phyloP scores from a whole-genome alignment of 2,329 filamentous ascomycete genomes.

The Cadophora malorum region DNA sequence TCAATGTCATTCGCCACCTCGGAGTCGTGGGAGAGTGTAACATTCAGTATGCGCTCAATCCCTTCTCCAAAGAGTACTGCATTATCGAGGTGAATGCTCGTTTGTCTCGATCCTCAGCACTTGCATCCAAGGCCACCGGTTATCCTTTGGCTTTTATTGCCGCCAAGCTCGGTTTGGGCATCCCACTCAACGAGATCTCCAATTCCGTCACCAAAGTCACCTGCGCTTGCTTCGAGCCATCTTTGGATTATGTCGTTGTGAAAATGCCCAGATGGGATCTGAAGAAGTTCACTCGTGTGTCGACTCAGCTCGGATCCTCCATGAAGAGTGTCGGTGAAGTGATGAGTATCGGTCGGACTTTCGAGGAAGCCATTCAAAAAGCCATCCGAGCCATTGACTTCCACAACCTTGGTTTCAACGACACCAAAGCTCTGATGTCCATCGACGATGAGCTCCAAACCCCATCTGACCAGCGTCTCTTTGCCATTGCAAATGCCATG shows the following conservation, averaged over 20 bases:
- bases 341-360: conserved; percentile 96
- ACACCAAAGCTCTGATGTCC: conserved; percentile 90
- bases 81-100: conserved; percentile 99
- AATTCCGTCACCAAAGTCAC: conserved; percentile 97
- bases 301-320: conserved; percentile 92
- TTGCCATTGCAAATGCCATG: conserved; percentile 98
- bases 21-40: conserved; percentile 99
- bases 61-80: conserved; percentile 94
- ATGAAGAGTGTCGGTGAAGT: conserved; percentile 99
- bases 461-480: conserved; percentile 94
- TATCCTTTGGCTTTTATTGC: conserved; percentile 97
- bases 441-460: conserved; percentile 97
- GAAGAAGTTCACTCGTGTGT: conserved; percentile 98
- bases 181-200: conserved; percentile 93
- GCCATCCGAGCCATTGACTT: conserved; percentile 95
- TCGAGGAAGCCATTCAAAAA: conserved; percentile 98
- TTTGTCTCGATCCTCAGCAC: conserved; percentile 90
- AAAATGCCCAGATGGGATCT: conserved; percentile 99
- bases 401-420: conserved; percentile 93
- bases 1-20: conserved; percentile 96
- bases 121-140: conserved; percentile 96
- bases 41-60: conserved; percentile 97
- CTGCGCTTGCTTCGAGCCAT: conserved; percentile 97
- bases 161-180: conserved; percentile 92
- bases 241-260: conserved; percentile 95